These are phyloP conservation scores for Ophiocytium majus DNA, from an alignment of 352 stramenopile species.

Conservation along the genomic window DNA sequence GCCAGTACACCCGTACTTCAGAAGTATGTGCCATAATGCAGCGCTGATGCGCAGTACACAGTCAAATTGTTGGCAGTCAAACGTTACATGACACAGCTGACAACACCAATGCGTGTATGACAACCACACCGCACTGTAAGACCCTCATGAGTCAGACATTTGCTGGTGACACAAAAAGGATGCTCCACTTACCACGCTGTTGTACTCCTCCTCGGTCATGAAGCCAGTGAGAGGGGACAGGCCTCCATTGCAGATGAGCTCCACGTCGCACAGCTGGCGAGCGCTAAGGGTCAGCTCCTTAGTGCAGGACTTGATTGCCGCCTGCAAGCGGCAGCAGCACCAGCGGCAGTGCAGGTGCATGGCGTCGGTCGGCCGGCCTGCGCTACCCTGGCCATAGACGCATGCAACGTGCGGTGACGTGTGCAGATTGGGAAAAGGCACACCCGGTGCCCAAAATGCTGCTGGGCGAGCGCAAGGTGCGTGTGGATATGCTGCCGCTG, in stretches of 20 bases:
- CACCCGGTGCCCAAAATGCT: background rate
- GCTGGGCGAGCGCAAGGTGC: background rate
- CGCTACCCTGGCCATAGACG: background rate
- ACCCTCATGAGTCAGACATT: background rate
- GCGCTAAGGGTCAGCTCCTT: constrained; percentile 60
- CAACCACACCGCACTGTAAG: no score
- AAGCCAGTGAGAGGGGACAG: constrained; percentile 81
- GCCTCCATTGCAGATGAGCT: constrained; percentile 82
- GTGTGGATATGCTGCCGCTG: background rate
- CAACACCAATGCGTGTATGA: no score
- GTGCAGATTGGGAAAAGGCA: constrained; percentile 5
- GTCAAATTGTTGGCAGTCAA: no score
- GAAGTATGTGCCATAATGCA: no score
- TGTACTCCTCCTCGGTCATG: constrained; percentile 74
- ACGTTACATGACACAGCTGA: no score
- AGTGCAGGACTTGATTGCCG: constrained; percentile 33
- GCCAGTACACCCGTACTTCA: no score
- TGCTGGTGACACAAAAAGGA: background rate
- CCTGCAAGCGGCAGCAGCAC: constrained; percentile 16
- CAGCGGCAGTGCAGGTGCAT: background rate
- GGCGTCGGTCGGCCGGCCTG: no score
- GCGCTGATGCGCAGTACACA: no score
- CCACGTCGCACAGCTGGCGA: constrained; percentile 81
- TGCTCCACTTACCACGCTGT: constrained; percentile 33
- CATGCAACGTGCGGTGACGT: background rate